Evolutionary conservation across 1,139 yeast genomes (phyloP).

Genomic region (Candida mesenterica): DNA sequence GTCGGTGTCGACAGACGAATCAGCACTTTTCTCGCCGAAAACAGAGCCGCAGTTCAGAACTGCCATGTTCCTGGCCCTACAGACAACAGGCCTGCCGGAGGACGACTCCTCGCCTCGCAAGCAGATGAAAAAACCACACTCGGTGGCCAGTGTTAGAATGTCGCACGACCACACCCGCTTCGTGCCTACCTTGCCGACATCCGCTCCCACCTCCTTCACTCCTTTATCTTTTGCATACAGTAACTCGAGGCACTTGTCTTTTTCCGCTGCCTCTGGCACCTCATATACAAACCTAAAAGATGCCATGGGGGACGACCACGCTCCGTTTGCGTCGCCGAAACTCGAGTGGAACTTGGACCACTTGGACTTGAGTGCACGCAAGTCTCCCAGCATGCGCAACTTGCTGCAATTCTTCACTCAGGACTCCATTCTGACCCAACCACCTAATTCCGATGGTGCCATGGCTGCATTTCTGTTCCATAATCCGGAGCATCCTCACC

Average conservation of each 20-base stretch:
- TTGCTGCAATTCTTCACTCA: constrained; percentile 16
- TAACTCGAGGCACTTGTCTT: constrained; percentile 63
- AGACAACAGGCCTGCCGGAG: not conserved
- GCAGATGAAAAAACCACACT: not conserved
- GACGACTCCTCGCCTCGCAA: constrained; percentile 3
- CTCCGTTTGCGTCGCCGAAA: constrained; percentile 76
- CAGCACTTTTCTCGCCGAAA: constrained; percentile 19
- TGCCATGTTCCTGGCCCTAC: constrained; percentile 7
- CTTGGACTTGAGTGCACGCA: constrained; percentile 22
- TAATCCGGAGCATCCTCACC: constrained; percentile 38
- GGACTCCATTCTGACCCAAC: constrained; percentile 2
- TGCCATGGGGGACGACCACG: constrained; percentile 34
- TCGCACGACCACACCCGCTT: not conserved
- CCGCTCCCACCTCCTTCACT: too few relatives aligned
- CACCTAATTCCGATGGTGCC: constrained; percentile 4
- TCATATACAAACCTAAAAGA: constrained; percentile 63
- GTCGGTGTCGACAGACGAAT: constrained; percentile 7
- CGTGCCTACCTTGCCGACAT: constrained; percentile 3
- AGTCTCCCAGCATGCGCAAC: constrained; percentile 13
- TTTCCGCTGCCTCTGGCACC: constrained; percentile 73
- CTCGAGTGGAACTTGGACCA: constrained; percentile 40
- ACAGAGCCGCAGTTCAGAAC: constrained; percentile 24
- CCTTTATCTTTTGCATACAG: too few relatives aligned
- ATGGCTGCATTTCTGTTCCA: constrained; percentile 29
- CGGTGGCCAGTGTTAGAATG: not conserved